Evolutionary conservation across 139 green algal species (phyloP).

Genomic region (Prasinococcaceae sp.): DNA sequence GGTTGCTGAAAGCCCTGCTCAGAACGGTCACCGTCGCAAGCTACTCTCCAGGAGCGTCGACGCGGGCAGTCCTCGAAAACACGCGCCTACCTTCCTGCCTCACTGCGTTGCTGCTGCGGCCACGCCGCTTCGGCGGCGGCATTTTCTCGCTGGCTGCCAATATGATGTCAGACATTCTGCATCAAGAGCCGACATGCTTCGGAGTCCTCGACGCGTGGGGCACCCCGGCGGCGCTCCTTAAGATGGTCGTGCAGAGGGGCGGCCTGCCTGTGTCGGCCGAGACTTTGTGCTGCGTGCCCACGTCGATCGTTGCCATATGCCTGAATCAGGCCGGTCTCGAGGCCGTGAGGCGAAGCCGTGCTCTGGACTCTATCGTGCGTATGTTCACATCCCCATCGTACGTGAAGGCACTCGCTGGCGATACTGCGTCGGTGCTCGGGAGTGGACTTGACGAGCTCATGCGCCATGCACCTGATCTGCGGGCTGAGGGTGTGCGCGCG

Average conservation of each 20-base stretch:
- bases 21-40: conserved; percentile 59
- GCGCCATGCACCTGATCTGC: conserved; percentile 58
- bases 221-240: conserved; percentile 62
- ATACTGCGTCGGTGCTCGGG: conserved; percentile 61
- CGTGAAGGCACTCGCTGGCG: conserved; percentile 36
- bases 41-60: conserved; percentile 41
- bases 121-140: conserved; percentile 58
- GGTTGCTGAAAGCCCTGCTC: conserved; percentile 78
- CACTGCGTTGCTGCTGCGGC: conserved; percentile 46
- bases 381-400: conserved; percentile 60
- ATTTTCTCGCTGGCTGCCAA: conserved; percentile 74
- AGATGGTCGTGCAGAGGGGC: not conserved
- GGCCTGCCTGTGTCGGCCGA: conserved; percentile 29
- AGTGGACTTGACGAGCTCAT: conserved; percentile 78
- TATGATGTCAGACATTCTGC: conserved; percentile 74
- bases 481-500: conserved; percentile 41
- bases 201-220: conserved; percentile 50
- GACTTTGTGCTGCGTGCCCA: conserved; percentile 56
- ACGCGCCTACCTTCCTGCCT: conserved; percentile 41
- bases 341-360: conserved; percentile 39
- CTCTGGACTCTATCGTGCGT: conserved; percentile 48
- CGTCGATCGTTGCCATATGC: conserved; percentile 70
- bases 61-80: conserved; percentile 15
- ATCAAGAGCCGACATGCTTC: conserved; percentile 82
- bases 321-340: conserved; percentile 60